Base-by-base conservation (phyloP, 768 basidiomycete genomes). In the Lentinula lateritia region DNA sequence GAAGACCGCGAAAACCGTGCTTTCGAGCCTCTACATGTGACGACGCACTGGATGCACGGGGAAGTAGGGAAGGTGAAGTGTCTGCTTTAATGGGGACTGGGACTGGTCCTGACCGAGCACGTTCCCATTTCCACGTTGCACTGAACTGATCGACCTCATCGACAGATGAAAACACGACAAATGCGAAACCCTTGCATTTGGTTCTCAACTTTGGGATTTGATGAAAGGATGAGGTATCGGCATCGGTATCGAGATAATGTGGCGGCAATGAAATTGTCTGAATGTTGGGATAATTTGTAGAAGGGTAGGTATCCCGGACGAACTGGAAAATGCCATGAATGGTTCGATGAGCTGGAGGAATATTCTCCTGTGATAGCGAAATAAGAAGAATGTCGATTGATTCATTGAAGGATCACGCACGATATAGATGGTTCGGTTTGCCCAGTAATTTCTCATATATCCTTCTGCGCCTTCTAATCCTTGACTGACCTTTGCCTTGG, bases 101-200 rank as follows among this genome's bases (percentile, higher is more conserved):
- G 50, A 41, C 46, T 39, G 45, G 48, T 8, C 20, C 41, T 36
- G 12, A 34, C 41, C 15, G n/a, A 23, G 9, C 16, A 1, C 71
- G 73, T 45, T 76, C 70, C 89, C 92, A 93, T 6, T 86, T 85
- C 87, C 89, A 93, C 23, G 67, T 66, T 0, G 72, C 42, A 0
- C 84, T 69, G 0, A 93, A 62, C 1, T 68, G 62, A 7, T 79
- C 71, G 2, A 73, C 77, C 28, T 84, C 78, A 1, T 73, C 70
- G 0, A 68, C 39, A 5, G 71, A 61, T 2, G 75, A 70, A 48
- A 93, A 74, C 0, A 84, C 84, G 58, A 93, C 74, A 34, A 93
- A 80, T 0, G 90, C 89, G 63, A 92, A 93, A 1, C 89, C 88
- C 75, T 88, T 92, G 71, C 81, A 87, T 58, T 79, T 81, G 2